Base-by-base conservation (phyloP, 345 rosid genomes). In the Eucalyptus tenuipes region DNA sequence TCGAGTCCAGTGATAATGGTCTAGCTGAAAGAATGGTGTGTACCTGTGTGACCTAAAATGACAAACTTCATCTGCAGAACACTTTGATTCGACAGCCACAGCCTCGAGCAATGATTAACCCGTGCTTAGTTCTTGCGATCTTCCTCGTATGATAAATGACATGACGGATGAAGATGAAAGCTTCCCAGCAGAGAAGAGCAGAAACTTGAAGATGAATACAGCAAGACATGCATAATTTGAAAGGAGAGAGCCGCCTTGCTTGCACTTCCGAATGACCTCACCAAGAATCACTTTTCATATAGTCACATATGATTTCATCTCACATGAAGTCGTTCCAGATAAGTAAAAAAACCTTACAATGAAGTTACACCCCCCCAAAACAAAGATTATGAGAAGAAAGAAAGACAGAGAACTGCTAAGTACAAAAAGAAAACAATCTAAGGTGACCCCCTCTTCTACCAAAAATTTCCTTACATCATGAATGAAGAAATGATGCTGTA, bases 401-500 rank as follows among this genome's bases (percentile, higher is more conserved):
- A 52, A 71, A 71, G 25, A 71, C 2, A 37, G 14, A 37, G 81
- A 71, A 71, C 82, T 4, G 27, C 52, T 66, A 86, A 91, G 87
- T 87, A 88, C 88, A 91, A 88, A 89, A 55, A 47, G 88, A 61
- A 84, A 87, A 50, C 53, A 71, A 75, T 85, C 87, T 86, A 61
- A 57, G 81, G 5, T 91, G 89, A 66, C 84, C 86, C 86, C 89
- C 88, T 89, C 87, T 91, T 87, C 95, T 92, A 93, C 92, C 95
- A 93, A 94, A 94, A 94, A 53, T 93, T 91, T 95, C 92, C 93
- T 94, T 95, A 93, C 95, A 96, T 8, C 93, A 93, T 95, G 97
- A 96, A 97, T 95, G 92, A 95, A 95, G 96, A 94, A 92, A 94
- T 94, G 94, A 92, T 89, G 87, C 99, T 97, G 96, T 95, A 96